phyloP scores from a whole-genome alignment of 768 basidiomycete genomes.

The Boletellus emodensis region DNA sequence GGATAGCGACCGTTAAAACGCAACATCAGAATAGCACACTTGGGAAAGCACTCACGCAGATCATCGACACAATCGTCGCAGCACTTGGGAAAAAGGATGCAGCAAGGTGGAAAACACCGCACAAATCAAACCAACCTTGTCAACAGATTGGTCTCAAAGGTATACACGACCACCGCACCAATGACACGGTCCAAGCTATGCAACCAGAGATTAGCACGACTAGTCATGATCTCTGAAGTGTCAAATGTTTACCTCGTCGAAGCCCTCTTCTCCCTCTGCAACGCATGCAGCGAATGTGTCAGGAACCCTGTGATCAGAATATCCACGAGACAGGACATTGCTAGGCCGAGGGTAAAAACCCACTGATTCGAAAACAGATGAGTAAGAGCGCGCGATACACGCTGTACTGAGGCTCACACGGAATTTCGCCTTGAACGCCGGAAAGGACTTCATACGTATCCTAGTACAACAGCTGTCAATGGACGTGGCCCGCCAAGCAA shows the following conservation, averaged over 20 bases:
- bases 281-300: conserved; percentile 38
- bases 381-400: neutral
- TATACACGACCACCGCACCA: conserved; percentile 46
- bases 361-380: conserved; percentile 31
- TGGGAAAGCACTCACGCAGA: conserved; percentile 34
- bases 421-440: conserved; percentile 24
- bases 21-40: neutral
- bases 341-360: conserved; percentile 49
- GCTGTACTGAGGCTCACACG: conserved; percentile 7
- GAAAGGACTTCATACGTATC: conserved; percentile 26
- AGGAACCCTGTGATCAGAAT: conserved; percentile 46
- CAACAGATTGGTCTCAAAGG: conserved; percentile 50
- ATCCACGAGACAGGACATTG: conserved; percentile 47
- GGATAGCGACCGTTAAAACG: neutral
- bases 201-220: neutral
- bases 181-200: conserved; percentile 45
- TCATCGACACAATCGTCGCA: conserved; percentile 39
- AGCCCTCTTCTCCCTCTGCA: conserved; percentile 40
- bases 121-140: conserved; percentile 35
- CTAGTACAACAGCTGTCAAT: conserved; percentile 8
- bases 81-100: conserved; percentile 25
- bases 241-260: conserved; percentile 32
- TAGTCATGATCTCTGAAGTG: neutral
- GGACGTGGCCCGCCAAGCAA: neutral
- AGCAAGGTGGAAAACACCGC: neutral